Conservation (phyloP, 2,329 filamentous ascomycete species). For the Hymenoscyphus albidus region DNA sequence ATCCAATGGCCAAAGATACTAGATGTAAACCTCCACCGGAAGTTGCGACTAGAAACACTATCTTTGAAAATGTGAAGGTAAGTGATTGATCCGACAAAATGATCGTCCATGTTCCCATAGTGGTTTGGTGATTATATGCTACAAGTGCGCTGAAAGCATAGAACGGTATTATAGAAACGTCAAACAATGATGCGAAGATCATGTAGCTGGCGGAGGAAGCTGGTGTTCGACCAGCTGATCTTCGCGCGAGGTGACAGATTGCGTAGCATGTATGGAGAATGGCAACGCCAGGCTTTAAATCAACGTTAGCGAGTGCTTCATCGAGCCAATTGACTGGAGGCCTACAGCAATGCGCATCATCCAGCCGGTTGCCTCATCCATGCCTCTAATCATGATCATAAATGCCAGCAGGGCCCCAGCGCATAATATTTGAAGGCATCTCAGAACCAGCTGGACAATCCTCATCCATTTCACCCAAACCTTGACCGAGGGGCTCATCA, state of each 20-base stretch:
- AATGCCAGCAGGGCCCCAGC: constrained; percentile 70
- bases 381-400: constrained; percentile 70
- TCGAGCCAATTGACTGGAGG: constrained; percentile 12
- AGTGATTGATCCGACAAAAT: constrained; percentile 55
- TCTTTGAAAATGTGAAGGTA: constrained; percentile 58
- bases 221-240: constrained; percentile 67
- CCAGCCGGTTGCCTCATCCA: constrained; percentile 64
- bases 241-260: constrained; percentile 73
- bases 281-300: constrained; percentile 66
- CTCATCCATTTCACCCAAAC: constrained; percentile 66
- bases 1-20: constrained; percentile 63
- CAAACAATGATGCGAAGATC: constrained; percentile 72
- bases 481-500: constrained; percentile 69
- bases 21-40: constrained; percentile 64
- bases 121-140: constrained; percentile 36
- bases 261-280: constrained; percentile 70
- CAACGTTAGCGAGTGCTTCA: constrained; percentile 9
- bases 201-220: constrained; percentile 85
- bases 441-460: constrained; percentile 63
- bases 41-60: constrained; percentile 65
- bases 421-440: constrained; percentile 63
- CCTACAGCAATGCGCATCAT: constrained; percentile 73
- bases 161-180: constrained; percentile 54
- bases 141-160: constrained; percentile 53
- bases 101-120: constrained; percentile 56